Base-by-base conservation (phyloP, 441 rosid genomes). In the Adansonia gregorii region DNA sequence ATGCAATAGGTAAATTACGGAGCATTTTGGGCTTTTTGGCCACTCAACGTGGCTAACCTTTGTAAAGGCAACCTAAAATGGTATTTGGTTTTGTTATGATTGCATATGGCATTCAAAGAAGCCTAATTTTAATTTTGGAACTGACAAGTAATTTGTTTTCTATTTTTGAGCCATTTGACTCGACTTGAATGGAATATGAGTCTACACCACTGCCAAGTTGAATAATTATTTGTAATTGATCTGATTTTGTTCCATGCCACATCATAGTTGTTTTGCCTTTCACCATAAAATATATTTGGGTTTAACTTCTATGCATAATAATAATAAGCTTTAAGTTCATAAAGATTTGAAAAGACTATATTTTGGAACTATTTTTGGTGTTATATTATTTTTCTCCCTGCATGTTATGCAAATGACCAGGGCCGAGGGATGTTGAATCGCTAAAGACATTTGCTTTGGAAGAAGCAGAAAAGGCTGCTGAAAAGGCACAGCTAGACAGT, bases 401-500 rank as follows among this genome's bases (percentile, higher is more conserved):
- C 24, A 27, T 75, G 31, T 46, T 15, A 74, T 74, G 71, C 27
- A 17, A 75, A 61, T 76, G 72, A 68, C 41, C 82, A 94, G 97
- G 98, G 46, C 86, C 85, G 70, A 87, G 96, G 78, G 87, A 90
- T 74, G 91, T 91, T 54, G 95, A 90, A 81, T 93, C 91, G 17
- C 92, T 94, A 2, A 91, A 82, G 85, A 55, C 86, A 4, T 93
- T 94, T 76, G 92, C 80, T 55, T 78, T 91, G 80, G 94, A 88
- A 81, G 98, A 94, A 86, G 90, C 95, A 10, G 97, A 89, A 73
- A 94, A 94, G 83, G 96, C 96, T 35, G 94, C 91, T 61, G 85
- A 86, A 74, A 89, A 89, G 72, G 90, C 93, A 31, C 88, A 85
- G 77, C 82, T 83, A 52, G 93, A 84, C 75, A 51, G 27, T 56